Evolutionary conservation across 2,329 filamentous ascomycete genomes (phyloP), one percentile per base, ranked within the genome.

Genomic region (Penicillium psychrosexuale): DNA sequence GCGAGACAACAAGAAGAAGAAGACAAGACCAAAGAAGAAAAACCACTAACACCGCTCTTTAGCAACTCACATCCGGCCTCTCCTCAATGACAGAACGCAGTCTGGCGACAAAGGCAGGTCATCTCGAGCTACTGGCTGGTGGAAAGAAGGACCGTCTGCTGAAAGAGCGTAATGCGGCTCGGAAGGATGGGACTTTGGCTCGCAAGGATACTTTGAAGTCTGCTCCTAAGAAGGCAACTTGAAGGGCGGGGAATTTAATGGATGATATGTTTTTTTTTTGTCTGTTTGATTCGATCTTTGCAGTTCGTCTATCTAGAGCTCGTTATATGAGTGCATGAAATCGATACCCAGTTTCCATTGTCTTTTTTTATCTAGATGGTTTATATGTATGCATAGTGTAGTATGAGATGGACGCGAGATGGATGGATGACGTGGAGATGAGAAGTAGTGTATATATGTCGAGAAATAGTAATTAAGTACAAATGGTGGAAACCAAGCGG

Each of bases 61-160:
- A 76, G 81, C 87, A 88, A 80, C 78, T 84, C 58, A 80, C 84
- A 0, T 76, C 82, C 0, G 85, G 85, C 0, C 72, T 90, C 38
- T 82, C 81, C 3, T 81, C 80, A 0, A 78, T 84, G 74, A 90
- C 87, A n/a, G 87, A 90, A 67, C 81, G 82, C 57, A 81, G 79
- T 59, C 77, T 90, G 9, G 87, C 86, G 12, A 77, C 84, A 58
- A 83, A 83, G 65, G 87, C 86, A 5, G 87, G 87, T 13, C 87
- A 90, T 78, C 66, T 90, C 66, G 87, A 90, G 71, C 67, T 90
- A 66, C 70, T 90, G 66, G 79, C 78, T 54, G 85, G 85, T 2
- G 86, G 85, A 12, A 88, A 87, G 80, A 86, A 82, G 72, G 79
- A 83, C 57, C 78, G 72, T 63, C 75, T 76, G 63, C 65, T 60